phyloP scores from a whole-genome alignment of 2,329 filamentous ascomycete species.

The Coniochaeta sp. region DNA sequence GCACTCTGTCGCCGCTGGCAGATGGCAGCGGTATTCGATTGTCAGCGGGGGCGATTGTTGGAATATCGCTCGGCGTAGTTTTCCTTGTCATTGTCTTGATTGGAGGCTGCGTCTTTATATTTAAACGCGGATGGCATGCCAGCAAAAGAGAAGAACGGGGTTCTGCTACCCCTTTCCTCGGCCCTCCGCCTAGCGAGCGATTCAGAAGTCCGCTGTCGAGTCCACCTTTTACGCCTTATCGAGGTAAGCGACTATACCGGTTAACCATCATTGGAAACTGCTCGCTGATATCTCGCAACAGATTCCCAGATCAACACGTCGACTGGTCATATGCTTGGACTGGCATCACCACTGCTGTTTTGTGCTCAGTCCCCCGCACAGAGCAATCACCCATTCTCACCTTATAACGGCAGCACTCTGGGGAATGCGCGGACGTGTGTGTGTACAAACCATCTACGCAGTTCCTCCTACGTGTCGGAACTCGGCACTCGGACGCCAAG shows the following conservation, averaged over 20 bases:
- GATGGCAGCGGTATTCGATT: not conserved
- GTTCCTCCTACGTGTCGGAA: not conserved
- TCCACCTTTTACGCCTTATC: not conserved
- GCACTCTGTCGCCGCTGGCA: not conserved
- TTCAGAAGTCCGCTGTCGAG: not conserved
- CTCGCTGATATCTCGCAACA: not conserved
- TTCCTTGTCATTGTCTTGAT: constrained; percentile 7
- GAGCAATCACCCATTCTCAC: not conserved
- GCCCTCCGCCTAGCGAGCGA: not conserved
- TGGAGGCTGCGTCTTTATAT: constrained; percentile 4
- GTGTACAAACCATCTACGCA: not conserved
- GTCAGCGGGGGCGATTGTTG: constrained; percentile 11
- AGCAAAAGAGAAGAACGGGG: constrained; percentile 4
- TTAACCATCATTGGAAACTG: no score
- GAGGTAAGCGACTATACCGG: not conserved
- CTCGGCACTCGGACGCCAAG: not conserved
- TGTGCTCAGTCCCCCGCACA: not conserved
- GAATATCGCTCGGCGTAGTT: constrained; percentile 9
- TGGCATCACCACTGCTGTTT: not conserved
- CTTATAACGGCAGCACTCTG: not conserved
- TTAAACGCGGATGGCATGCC: constrained; percentile 5
- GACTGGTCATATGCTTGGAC: not conserved
- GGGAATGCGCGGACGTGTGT: not conserved
- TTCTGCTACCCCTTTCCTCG: not conserved
- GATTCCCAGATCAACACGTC: not conserved